Base-by-base conservation (phyloP, 2,329 filamentous ascomycete species). In the Fusarium metavorans region DNA sequence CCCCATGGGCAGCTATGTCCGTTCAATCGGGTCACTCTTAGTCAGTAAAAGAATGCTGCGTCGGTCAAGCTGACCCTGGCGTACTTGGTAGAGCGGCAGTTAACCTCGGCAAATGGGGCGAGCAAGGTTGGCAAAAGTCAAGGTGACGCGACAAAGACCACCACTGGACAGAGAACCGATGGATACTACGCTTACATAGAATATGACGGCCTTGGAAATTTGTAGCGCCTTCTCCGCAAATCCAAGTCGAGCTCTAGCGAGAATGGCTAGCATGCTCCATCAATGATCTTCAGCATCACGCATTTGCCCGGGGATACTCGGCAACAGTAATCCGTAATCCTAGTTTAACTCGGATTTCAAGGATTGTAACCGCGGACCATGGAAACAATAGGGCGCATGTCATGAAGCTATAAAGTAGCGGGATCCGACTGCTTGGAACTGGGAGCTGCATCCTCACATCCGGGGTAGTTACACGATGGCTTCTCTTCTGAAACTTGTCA, bases 1-100 rank as follows among this genome's bases (percentile, higher is more conserved):
- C 60, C 60, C 60, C 60, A 63, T 63, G 60, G 60, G 43, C 43
- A 63, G 34, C 43, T 18, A 34, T 52, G 32, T 23, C 13, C 43
- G 34, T 30, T 63, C 41, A 52, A 59, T 59, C 35, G 56, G 56
- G 35, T 41, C 16, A 41, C 56, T 41, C 56, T 59, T n/a, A 41
- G 56, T 59, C 56, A 41, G 20, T 10, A 11, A 35, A 32, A 8
- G 6, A 4, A 7, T 27, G 16, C n/a, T 30, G 35, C 16, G 23
- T 30, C 25, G 35, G 56, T 61, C 58, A 23, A 23, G 23, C 58
- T 45, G 11, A 56, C 20, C 50, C 50, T 56, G 6, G 50, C n/a
- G 13, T 23, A 14, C 43, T 23, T 48, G n/a, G 34, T 7, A 27
- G 6, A 25, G 11, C 58, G 58, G 58, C 58, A 61, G 16, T 61